Percentiles rank a stretch among this genome's conserved stretches.
Evolutionary conservation across 805 yeast species (phyloP).

Genomic region (Starmerella riodocensis): DNA sequence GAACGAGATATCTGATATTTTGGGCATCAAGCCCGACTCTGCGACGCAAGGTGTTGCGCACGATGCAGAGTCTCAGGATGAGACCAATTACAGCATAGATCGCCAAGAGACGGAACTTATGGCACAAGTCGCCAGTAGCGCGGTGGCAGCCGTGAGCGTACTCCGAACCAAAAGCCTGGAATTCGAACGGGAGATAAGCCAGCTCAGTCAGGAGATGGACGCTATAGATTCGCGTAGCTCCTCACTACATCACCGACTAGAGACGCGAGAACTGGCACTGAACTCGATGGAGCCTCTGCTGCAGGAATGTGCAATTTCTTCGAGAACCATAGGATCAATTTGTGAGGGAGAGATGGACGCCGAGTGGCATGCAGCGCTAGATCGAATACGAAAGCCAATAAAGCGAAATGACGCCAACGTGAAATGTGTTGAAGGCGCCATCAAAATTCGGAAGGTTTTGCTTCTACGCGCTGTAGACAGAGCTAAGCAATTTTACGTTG

Average conservation of each 20-base stretch:
- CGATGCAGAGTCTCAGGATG: constrained; percentile 1
- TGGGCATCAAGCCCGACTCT: constrained; percentile 1
- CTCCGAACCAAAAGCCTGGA: constrained; percentile 8
- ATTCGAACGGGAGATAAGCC: constrained; percentile 46
- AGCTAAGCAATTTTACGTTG: constrained; percentile 53
- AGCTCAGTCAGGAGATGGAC: constrained; percentile 49
- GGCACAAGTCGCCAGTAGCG: constrained; percentile 1
- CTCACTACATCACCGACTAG: constrained; percentile 36
- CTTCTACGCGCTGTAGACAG: constrained; percentile 58
- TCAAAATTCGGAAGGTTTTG: constrained; percentile 31
- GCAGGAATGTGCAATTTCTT: constrained; percentile 62
- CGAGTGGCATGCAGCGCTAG: constrained; percentile 40
- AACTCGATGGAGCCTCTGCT: constrained; percentile 57
- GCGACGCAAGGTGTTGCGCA: neutral
- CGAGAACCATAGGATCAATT: constrained; percentile 48
- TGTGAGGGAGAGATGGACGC: constrained; percentile 42
- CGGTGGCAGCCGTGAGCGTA: constrained; percentile 2
- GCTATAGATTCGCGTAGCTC: constrained; percentile 43
- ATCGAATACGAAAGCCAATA: constrained; percentile 14
- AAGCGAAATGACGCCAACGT: constrained; percentile 11
- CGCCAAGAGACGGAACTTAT: constrained; percentile 3
- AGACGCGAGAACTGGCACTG: constrained; percentile 37
- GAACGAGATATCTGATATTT: constrained; percentile 8
- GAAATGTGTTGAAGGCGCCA: constrained; percentile 5
- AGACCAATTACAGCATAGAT: constrained; percentile 3